Percentiles rank a stretch among this genome's conserved stretches.
Conservation (phyloP, 805 yeast species). For the Henningerozyma blattae region DNA sequence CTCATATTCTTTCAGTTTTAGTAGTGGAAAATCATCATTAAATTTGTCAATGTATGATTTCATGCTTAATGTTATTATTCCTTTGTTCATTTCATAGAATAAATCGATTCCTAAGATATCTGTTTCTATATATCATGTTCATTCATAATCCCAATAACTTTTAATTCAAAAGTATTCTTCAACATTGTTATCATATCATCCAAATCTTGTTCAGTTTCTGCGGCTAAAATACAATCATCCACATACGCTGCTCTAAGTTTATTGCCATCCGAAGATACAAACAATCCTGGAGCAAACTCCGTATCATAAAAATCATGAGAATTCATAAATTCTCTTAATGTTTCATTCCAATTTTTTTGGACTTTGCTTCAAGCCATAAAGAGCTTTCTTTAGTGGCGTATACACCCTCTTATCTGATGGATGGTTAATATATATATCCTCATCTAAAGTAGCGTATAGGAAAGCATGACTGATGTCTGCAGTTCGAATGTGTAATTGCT, state of each 20-base stretch:
- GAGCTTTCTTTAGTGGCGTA: slow-evolving; percentile 1
- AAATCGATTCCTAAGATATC: slow-evolving; percentile 6
- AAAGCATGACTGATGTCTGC: slow-evolving; percentile 4
- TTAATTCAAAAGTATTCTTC: slow-evolving; percentile 1
- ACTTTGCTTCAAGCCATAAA: slow-evolving; percentile 5
- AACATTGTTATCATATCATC: slow-evolving; percentile 1
- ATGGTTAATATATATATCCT: slow-evolving; percentile 1
- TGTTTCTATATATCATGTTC: slow-evolving; percentile 1
- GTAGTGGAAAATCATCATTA: too few species aligned
- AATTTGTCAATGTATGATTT: too few species aligned
- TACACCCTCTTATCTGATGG: too few species aligned
- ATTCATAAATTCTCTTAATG: slow-evolving; percentile 2
- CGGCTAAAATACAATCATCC: slow-evolving; percentile 7
- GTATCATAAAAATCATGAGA: slow-evolving; percentile 1
- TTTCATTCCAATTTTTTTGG: slow-evolving; percentile 5
- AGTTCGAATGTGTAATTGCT: not conserved
- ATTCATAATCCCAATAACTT: slow-evolving; percentile 5
- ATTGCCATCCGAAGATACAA: not conserved
- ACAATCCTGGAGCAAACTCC: slow-evolving; percentile 4
- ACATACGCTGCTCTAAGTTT: slow-evolving; percentile 6
- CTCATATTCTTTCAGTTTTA: too few species aligned
- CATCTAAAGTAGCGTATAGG: slow-evolving; percentile 1
- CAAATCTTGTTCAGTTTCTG: slow-evolving; percentile 1
- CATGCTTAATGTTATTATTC: too few species aligned
- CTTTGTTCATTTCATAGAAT: too few species aligned